phyloP scores from a whole-genome alignment of 345 rosid species.

The Camelina hispida region DNA sequence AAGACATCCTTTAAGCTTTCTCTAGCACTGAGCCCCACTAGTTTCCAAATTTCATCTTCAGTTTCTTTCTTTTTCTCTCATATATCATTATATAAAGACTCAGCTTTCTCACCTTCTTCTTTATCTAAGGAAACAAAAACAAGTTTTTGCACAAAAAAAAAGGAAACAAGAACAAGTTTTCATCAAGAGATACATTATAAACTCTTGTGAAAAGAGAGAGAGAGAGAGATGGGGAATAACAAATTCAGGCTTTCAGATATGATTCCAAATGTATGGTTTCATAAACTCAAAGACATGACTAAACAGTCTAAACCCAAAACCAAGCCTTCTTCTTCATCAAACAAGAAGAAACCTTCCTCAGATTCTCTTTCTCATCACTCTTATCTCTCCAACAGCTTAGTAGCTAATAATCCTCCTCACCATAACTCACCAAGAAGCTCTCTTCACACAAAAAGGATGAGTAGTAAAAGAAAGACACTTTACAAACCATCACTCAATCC shows the following conservation, averaged over 20 bases:
- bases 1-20: conserved; percentile 32
- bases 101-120: conserved; percentile 12
- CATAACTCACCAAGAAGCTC: conserved; percentile 51
- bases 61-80: conserved; percentile 31
- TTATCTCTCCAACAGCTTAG: conserved; percentile 46
- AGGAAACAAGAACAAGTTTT: no score
- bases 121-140: conserved; percentile 3
- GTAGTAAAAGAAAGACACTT: conserved; percentile 52
- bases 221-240: conserved; percentile 59
- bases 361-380: conserved; percentile 33
- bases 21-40: conserved; percentile 15
- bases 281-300: conserved; percentile 72
- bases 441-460: conserved; percentile 44
- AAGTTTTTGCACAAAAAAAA: no score
- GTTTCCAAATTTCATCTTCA: conserved; percentile 9
- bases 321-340: conserved; percentile 31
- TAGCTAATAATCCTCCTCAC: conserved; percentile 40
- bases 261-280: conserved; percentile 81
- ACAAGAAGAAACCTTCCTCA: conserved; percentile 33
- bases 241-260: conserved; percentile 66
- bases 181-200: conserved; percentile 22
- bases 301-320: conserved; percentile 36
- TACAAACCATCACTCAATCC: conserved; percentile 58
- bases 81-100: not conserved
- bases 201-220: conserved; percentile 24